Conservation (phyloP, 2,329 filamentous ascomycete species). For the Periconia digitata region DNA sequence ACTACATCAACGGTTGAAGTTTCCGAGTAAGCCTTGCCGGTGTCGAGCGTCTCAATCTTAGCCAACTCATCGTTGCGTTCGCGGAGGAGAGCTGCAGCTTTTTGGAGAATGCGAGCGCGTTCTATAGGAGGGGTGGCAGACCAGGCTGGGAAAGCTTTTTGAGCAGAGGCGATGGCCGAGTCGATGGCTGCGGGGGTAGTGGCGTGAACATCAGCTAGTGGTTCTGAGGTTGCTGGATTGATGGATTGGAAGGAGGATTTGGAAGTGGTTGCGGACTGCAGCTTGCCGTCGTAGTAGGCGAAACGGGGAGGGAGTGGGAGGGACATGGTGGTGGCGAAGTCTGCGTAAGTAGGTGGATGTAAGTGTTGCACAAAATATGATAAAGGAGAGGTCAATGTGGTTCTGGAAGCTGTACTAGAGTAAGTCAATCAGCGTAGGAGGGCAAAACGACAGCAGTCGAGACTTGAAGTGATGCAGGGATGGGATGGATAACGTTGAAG, state of each 20-base stretch:
- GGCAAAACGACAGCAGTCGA: not conserved
- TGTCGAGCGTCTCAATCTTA: constrained; percentile 78
- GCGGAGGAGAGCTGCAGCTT: constrained; percentile 72
- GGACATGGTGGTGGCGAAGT: constrained; percentile 31
- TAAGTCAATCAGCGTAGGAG: no score
- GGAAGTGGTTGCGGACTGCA: constrained; percentile 60
- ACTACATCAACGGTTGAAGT: constrained; percentile 81
- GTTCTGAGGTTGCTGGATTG: constrained; percentile 70
- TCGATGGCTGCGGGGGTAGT: constrained; percentile 70
- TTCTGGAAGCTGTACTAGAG: no score
- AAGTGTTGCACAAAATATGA: no score
- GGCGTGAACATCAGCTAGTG: constrained; percentile 71
- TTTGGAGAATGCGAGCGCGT: constrained; percentile 76
- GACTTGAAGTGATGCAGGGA: not conserved
- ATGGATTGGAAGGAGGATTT: constrained; percentile 69
- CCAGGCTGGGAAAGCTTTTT: constrained; percentile 73
- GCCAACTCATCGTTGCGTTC: constrained; percentile 79
- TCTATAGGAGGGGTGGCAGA: constrained; percentile 72
- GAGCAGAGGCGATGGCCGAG: constrained; percentile 69
- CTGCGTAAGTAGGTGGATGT: no score
- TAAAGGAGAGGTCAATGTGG: no score
- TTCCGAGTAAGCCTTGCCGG: constrained; percentile 82
- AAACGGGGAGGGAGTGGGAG: constrained; percentile 57
- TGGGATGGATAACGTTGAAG: not conserved
- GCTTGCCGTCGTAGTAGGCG: constrained; percentile 74